Percentiles rank a stretch among this genome's conserved stretches.
Evolutionary conservation across 805 yeast genomes (phyloP).

Genomic region (Peterozyma xylosa): DNA sequence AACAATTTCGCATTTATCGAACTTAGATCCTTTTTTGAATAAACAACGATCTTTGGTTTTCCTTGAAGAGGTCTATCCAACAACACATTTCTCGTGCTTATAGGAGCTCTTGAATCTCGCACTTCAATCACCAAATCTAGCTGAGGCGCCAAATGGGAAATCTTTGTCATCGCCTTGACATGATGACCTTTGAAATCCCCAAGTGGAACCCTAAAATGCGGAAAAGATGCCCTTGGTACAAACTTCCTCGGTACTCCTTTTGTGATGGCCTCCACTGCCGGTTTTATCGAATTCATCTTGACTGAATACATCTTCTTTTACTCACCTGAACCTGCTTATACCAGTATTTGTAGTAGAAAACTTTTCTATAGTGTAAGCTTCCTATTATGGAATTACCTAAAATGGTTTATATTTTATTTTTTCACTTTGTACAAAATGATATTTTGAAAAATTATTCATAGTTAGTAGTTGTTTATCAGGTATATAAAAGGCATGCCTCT

Average conservation of each 20-base stretch:
- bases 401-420: neutral
- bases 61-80: constrained; percentile 57
- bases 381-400: neutral
- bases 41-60: constrained; percentile 55
- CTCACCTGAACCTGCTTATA: neutral
- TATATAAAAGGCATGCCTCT: constrained; percentile 60
- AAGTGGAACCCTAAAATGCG: constrained; percentile 58
- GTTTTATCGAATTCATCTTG: neutral
- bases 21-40: constrained; percentile 69
- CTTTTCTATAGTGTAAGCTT: too few relatives aligned
- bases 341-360: neutral
- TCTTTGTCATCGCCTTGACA: constrained; percentile 60
- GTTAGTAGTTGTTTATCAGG: too few relatives aligned
- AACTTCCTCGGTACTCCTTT: constrained; percentile 24
- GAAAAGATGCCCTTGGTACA: constrained; percentile 66
- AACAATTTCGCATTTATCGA: constrained; percentile 31
- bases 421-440: neutral
- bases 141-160: constrained; percentile 67
- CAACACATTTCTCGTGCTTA: constrained; percentile 74
- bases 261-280: neutral
- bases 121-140: constrained; percentile 78
- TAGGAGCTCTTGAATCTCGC: constrained; percentile 85
- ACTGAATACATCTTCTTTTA: neutral
- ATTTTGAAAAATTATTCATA: too few relatives aligned
- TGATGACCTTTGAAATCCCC: constrained; percentile 93